Evolutionary conservation across 345 rosid species (phyloP), one percentile per base, ranked within the genome.

Genomic region (Dimocarpus longan): DNA sequence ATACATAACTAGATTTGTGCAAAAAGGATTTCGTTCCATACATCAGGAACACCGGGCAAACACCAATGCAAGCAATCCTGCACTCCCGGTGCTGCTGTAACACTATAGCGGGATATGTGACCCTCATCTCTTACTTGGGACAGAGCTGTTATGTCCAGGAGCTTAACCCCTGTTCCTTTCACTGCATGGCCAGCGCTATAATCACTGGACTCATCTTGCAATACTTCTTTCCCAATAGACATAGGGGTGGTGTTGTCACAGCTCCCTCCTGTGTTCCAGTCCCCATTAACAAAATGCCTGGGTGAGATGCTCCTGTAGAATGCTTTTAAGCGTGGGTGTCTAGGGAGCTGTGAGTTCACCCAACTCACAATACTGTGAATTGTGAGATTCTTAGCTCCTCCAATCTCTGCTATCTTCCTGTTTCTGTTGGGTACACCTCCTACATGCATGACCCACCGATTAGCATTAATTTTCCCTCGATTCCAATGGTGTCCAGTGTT

Each of bases 401-500:
- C 94, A 75, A 93, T 89, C 60, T 77, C 84, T 2, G 89, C 88
- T 66, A 90, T 83, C 86, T 80, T 91, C 85, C 72, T 85, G 84
- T 89, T 76, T 37, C 84, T 84, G 78, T 90, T 90, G 60, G 81
- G 91, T 70, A 42, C 79, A 0, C 97, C 97, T 16, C 88, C 88
- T 0, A 87, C 85, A 78, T 89, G 80, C 94, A 93, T 91, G 68
- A 93, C 88, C 97, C 97, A 93, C 76, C 87, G 80, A 79, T 93
- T 91, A 8, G 82, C 92, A 24, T 74, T 86, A 54, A 91, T 81
- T 78, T 93, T 93, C 70, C 95, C 95, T 57, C 91, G 80, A 79
- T 93, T 93, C 97, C 97, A 93, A 19, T 93, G 95, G 73, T 93
- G 95, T 15, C 97, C 95, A 0, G 94, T 88, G 86, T 91, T 93